Percentiles rank a stretch among this genome's conserved stretches.
phyloP scores from a whole-genome alignment of 2,329 filamentous ascomycete species.

The Penicillium polonicum region DNA sequence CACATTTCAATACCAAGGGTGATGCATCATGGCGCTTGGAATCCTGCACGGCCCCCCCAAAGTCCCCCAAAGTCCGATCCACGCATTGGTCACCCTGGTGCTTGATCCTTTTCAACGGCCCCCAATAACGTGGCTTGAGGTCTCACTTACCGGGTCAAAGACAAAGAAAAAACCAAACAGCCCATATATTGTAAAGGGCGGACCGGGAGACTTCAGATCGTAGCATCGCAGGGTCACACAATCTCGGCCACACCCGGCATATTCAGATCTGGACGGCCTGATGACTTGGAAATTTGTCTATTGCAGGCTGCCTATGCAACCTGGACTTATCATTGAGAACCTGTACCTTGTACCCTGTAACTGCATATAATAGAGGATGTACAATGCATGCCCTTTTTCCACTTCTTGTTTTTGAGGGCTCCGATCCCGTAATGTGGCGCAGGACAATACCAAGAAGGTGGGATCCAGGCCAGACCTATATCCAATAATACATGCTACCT shows the following conservation, averaged over 20 bases:
- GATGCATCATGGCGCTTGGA: conserved; percentile 1
- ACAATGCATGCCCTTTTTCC: not conserved
- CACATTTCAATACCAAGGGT: conserved; percentile 2
- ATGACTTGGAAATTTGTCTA: conserved; percentile 5
- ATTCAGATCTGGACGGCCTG: conserved; percentile 25
- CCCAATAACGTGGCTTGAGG: conserved; percentile 18
- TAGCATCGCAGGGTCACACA: conserved; percentile 19
- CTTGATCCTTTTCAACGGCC: conserved; percentile 13
- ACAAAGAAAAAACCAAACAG: not conserved
- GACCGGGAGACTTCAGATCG: conserved; percentile 4
- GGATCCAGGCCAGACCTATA: not conserved
- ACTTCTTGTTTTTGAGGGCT: not conserved
- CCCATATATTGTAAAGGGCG: not conserved
- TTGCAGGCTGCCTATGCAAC: not conserved
- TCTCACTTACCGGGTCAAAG: not conserved
- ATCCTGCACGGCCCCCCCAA: not conserved
- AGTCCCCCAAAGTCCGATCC: not conserved
- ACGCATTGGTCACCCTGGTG: conserved; percentile 5
- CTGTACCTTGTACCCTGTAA: not conserved
- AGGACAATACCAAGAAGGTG: not conserved
- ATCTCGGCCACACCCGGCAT: conserved; percentile 13
- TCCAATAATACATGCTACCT: not conserved
- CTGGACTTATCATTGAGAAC: not conserved
- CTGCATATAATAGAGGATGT: not conserved
- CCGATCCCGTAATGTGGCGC: not conserved